Evolutionary conservation across 2,329 filamentous ascomycete genomes (phyloP), one percentile per base, ranked within the genome.

Genomic region (Colletotrichum coccodes): DNA sequence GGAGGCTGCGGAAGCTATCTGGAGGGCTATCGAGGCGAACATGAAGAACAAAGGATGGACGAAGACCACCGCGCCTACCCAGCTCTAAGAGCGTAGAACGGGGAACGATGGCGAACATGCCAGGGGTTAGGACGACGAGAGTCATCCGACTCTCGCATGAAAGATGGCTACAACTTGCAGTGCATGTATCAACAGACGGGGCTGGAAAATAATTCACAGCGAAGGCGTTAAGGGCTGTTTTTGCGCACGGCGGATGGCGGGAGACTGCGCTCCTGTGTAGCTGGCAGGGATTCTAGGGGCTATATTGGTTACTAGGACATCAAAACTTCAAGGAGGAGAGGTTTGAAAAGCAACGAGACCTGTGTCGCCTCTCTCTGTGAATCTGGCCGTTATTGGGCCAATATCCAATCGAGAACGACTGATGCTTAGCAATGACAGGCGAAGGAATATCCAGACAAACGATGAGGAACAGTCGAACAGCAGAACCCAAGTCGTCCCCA

Each of bases 1-100:
- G 58, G 96, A 98, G 83, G 91, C 97, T 21, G 94, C 98, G 11
- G 96, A 98, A 85, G 86, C 90, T 68, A 94, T 99, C 70, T 99
- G 96, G 96, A 92, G 92, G 76, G 85, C 89, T 5, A 92, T 99
- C 71, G 96, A 98, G 85, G 87, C 87, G 72, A 92, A 92, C 71
- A 98, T 99, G 96, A 88, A 91, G 75, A 86, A 87, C 70, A 94
- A 91, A 78, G 95, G 94, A 3, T 98, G 94, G 94, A 89, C 87
- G 63, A 91, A 87, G 76, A 92, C 94, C 74, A 88, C 87, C 7
- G 89, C 90, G 11, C 91, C 91, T 2, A 79, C 84, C 23, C 53
- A 60, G 12, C 56, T 68, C 23, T 71, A 18, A 54, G 44, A 18
- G 36, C 9, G n/a, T n/a, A 6, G 14, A 58, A 14, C 18, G 7